Evolutionary conservation across 768 basidiomycete genomes (phyloP).

Genomic region (Boletus rufocinnamomeus): DNA sequence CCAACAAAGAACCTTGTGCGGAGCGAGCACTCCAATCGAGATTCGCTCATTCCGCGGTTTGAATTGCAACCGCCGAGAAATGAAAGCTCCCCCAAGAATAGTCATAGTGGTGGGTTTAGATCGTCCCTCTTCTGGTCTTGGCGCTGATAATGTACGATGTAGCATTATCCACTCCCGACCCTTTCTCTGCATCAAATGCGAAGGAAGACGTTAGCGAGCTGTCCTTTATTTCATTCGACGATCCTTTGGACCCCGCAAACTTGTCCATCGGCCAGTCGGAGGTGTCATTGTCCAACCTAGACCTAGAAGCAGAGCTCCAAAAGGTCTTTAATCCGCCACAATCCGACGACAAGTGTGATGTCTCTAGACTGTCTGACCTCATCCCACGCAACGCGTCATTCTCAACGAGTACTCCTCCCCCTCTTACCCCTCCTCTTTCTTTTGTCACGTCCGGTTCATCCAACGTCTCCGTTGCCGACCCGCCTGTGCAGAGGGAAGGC

Average conservation of each 20-base stretch:
- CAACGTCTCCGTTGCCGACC: constrained; percentile 15
- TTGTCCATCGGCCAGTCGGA: constrained; percentile 40
- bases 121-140: background rate
- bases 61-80: constrained; percentile 21
- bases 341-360: constrained; percentile 10
- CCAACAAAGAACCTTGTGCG: constrained; percentile 36
- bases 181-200: constrained; percentile 20
- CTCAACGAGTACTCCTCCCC: constrained; percentile 33
- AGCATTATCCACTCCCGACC: constrained; percentile 25
- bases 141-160: background rate
- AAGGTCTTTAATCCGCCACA: constrained; percentile 21
- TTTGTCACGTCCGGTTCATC: constrained; percentile 24
- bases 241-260: constrained; percentile 34
- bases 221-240: constrained; percentile 32
- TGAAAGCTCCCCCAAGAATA: constrained; percentile 27
- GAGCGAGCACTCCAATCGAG: constrained; percentile 25
- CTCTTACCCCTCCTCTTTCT: constrained; percentile 20
- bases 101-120: constrained; percentile 18
- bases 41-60: constrained; percentile 40
- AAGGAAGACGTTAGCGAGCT: constrained; percentile 32
- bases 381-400: constrained; percentile 27
- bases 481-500: constrained; percentile 5
- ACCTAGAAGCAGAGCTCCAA: constrained; percentile 33
- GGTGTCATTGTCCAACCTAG: constrained; percentile 37
- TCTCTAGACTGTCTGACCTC: constrained; percentile 28